Conservation (phyloP, 768 basidiomycete genomes). For the Russula sp. region DNA sequence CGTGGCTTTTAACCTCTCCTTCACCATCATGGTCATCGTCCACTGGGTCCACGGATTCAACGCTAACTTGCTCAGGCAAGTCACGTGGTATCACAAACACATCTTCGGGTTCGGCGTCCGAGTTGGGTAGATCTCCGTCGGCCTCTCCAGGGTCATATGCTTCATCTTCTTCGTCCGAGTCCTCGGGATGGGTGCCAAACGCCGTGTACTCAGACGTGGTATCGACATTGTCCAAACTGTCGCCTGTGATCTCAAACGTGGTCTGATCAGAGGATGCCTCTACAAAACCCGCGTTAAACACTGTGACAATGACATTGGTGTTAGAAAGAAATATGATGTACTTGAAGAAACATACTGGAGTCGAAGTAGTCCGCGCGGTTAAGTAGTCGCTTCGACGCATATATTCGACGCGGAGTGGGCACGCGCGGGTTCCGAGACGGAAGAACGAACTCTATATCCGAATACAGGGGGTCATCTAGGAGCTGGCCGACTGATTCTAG, state of each 20-base stretch:
- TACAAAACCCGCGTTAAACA: constrained; percentile 71
- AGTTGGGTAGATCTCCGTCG: constrained; percentile 25
- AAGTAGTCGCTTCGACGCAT: constrained; percentile 66
- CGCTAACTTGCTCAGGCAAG: constrained; percentile 4
- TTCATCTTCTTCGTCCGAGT: constrained; percentile 54
- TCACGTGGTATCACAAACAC: constrained; percentile 14
- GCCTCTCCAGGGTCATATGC: constrained; percentile 34
- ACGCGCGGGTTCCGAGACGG: constrained; percentile 46
- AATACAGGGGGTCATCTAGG: constrained; percentile 78
- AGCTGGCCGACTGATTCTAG: constrained; percentile 70
- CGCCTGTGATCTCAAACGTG: constrained; percentile 33
- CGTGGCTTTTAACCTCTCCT: constrained; percentile 28
- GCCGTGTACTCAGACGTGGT: constrained; percentile 50
- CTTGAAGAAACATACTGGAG: constrained; percentile 43
- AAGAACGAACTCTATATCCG: constrained; percentile 79
- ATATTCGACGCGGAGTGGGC: constrained; percentile 48
- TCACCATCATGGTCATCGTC: constrained; percentile 3
- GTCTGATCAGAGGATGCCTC: constrained; percentile 46
- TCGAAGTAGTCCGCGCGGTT: constrained; percentile 75
- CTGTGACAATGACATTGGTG: constrained; percentile 38
- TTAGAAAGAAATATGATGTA: not conserved
- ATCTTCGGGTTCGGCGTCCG: constrained; percentile 20
- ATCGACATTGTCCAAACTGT: constrained; percentile 32
- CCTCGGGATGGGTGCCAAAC: constrained; percentile 41
- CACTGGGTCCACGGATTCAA: constrained; percentile 1